A percentile compares a stretch with the other conserved stretches of the same genome.
Conservation (phyloP, 352 stramenopile genomes). For the Globisporangium sylvaticum region DNA sequence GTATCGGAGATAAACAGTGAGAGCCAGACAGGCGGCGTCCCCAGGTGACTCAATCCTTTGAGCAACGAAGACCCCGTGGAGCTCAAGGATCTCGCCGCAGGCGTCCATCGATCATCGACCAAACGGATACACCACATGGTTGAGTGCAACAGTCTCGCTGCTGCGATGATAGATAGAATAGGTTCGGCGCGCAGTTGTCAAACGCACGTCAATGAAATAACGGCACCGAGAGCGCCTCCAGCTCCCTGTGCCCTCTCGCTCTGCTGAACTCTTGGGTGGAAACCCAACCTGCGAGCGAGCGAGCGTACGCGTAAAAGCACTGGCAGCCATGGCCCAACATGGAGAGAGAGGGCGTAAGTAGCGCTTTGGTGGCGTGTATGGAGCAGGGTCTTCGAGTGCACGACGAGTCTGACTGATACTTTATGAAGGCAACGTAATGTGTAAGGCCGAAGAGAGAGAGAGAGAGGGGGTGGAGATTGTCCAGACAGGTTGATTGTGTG, state of each 20-base stretch:
- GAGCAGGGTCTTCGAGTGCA: background rate
- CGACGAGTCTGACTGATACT: background rate
- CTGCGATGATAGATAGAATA: background rate
- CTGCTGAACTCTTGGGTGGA: background rate
- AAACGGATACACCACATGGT: background rate
- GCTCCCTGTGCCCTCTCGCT: slow-evolving; percentile 2
- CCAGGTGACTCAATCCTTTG: background rate
- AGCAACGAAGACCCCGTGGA: background rate
- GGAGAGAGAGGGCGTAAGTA: background rate
- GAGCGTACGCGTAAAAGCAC: background rate
- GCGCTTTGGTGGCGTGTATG: background rate
- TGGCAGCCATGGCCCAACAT: background rate
- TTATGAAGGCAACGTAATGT: background rate
- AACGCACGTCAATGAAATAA: background rate
- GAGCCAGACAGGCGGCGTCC: background rate
- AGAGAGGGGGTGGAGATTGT: background rate
- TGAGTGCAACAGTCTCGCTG: background rate
- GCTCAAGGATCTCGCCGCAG: background rate
- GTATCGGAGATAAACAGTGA: background rate
- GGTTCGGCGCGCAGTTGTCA: background rate
- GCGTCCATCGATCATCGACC: background rate
- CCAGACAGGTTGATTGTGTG: background rate
- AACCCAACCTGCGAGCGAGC: too few species aligned
- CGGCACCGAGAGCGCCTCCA: background rate
- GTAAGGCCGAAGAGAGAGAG: background rate